Base-by-base conservation (phyloP, 371 early-diverging fungal genomes). In the Circinella minor region DNA sequence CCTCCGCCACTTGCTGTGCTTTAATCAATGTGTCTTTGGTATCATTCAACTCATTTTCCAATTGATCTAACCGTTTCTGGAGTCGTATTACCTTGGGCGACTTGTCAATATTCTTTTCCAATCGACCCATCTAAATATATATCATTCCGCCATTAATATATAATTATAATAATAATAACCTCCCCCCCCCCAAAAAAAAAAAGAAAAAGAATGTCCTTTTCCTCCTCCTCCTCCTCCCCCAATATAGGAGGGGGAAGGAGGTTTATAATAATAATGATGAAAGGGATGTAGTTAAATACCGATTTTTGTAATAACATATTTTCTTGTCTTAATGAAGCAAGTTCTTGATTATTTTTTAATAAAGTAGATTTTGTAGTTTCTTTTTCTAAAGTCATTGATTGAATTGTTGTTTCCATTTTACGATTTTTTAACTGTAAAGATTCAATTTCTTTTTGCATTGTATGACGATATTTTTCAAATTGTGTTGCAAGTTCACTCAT, bases 401-500 rank as follows among this genome's bases (percentile, higher is more conserved):
- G 71, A 17, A 81, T 55, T 5, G 36, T 71, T 14, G 69, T 9
- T 34, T 81, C 79, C 65, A 79, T 27, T 63, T 77, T 77, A 49
- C 72, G 77, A 54, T 63, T 70, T 72, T 79, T 81, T 8, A 69
- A 10, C 43, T 76, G 72, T 37, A 81, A 67, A 18, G 72, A 47
- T 27, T 81, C 82, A 5, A 77, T 76, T 61, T 81, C 82, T 46
- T 79, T 81, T 66, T 77, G 79, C 74, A 77, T 78, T 18, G 71
- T 55, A 57, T 71, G 63, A 34, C 75, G 75, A 36, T 79, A 75
- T 62, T 69, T 77, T 74, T 75, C 75, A 63, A 71, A 72, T 48
- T 73, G 73, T 36, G 39, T 63, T 36, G 69, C 73, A 47, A 69
- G 71, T 18, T 74, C 74, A 36, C 66, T 65, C 2, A 66, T 37